Evolutionary conservation across 208 protist species (phyloP).

Genomic region (Trypanosoma vivax): DNA sequence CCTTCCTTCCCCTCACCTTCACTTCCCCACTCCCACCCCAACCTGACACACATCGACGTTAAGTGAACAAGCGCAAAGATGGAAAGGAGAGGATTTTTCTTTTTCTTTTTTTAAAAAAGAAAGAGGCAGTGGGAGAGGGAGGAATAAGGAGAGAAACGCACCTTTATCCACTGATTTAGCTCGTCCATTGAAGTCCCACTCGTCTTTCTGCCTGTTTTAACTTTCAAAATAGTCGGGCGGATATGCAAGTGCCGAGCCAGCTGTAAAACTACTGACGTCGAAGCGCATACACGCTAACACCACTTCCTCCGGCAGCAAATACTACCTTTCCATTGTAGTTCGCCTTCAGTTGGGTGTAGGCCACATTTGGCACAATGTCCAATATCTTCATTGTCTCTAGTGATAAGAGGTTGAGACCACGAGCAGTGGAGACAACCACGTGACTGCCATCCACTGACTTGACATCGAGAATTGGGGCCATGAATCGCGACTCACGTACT

Average conservation of each 20-base stretch:
- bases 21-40: no score
- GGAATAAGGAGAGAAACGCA: neutral
- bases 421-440: conserved; percentile 48
- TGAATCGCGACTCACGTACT: conserved; percentile 26
- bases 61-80: neutral
- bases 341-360: conserved; percentile 26
- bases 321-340: conserved; percentile 30
- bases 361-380: conserved; percentile 36
- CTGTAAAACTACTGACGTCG: no score
- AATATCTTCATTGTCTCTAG: conserved; percentile 26
- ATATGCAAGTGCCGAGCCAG: no score
- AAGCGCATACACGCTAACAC: conserved; percentile 27
- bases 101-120: no score
- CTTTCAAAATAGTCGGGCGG: no score
- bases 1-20: neutral
- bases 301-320: conserved; percentile 27
- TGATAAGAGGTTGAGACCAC: conserved; percentile 46
- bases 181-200: no score
- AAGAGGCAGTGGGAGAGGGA: neutral
- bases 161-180: no score
- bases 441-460: conserved; percentile 20
- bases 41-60: no score
- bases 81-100: neutral
- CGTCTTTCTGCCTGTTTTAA: no score
- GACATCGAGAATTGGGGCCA: conserved; percentile 44